Base-by-base conservation (phyloP, 768 basidiomycete species). In the Mycena indigotica region DNA sequence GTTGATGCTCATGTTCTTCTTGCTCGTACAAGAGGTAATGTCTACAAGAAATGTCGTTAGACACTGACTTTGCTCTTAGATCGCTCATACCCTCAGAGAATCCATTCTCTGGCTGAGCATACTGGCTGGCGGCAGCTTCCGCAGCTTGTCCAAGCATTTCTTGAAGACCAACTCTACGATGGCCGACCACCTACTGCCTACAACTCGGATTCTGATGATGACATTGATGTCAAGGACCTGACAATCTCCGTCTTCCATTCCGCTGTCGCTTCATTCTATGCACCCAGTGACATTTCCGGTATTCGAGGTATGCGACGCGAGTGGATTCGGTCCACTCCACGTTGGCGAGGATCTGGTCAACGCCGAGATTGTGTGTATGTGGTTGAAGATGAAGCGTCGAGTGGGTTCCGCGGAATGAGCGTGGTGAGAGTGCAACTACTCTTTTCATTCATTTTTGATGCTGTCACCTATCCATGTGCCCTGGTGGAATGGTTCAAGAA, bases 401-500 rank as follows among this genome's bases (percentile, higher is more conserved):
- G 25, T 13, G 67, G 68, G 2, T 65, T 69, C 40, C 41, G 48
- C 2, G 65, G 68, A 1, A 57, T 69, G 61, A 58, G 55, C 28
- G 62, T 57, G 4, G 68, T 63, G 2, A 61, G 59, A 4, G 41
- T 67, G 2, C 50, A 58, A 6, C 40, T 68, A 1, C 64, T 71
- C 35, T 69, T 68, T 44, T 69, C 69, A 1, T 69, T 71, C 39
- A 38, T 23, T 1, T 39, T 65, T 25, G 53, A 58, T 6, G 60
- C 52, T 12, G 35, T 21, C 3, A 30, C 28, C 3, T 65, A 68
- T 56, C 65, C 68, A 17, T 71, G 67, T 52, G 69, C 70, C 4
- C 56, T 71, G 0, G 60, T 71, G 3, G 53, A 67, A 2, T 71
- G 70, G 68, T 69, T 67, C 50, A 61, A 61, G n/a, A 51, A 35